Percentiles rank a stretch among this genome's conserved stretches.
Evolutionary conservation across 163 green algal species (phyloP).

Genomic region (Volvox carteri): DNA sequence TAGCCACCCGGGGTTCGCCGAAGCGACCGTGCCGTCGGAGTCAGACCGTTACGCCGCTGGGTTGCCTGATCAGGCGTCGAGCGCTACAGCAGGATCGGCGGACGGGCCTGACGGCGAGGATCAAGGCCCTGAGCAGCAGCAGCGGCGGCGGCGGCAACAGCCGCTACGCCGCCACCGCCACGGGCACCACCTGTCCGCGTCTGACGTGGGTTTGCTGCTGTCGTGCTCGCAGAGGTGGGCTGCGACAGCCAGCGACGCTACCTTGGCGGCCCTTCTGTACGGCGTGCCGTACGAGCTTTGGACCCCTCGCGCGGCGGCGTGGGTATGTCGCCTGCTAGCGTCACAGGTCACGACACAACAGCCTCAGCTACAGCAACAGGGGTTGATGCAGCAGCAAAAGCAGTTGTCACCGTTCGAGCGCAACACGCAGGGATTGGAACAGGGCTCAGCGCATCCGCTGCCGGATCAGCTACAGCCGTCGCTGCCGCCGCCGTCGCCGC

Average conservation of each 20-base stretch:
- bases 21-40: no score
- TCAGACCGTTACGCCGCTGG: background rate
- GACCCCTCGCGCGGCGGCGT: constrained; percentile 7
- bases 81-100: no score
- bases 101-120: no score
- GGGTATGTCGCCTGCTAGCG: constrained; percentile 23
- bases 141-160: background rate
- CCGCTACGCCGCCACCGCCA: background rate
- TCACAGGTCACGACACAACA: background rate
- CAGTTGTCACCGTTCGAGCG: background rate
- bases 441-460: no score
- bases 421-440: no score
- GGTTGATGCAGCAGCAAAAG: background rate
- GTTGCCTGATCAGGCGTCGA: no score
- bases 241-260: constrained; percentile 16
- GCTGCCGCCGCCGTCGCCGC: no score
- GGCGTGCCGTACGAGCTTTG: constrained; percentile 17
- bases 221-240: constrained; percentile 19
- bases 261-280: constrained; percentile 28
- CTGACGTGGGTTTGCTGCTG: constrained; percentile 36
- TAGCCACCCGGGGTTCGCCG: background rate
- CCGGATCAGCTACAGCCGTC: no score
- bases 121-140: background rate
- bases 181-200: background rate
- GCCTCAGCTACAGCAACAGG: background rate